These are phyloP conservation scores for Mortierella polycephala DNA, from an alignment of 371 early-diverging fungal species.

Conservation along the genomic window DNA sequence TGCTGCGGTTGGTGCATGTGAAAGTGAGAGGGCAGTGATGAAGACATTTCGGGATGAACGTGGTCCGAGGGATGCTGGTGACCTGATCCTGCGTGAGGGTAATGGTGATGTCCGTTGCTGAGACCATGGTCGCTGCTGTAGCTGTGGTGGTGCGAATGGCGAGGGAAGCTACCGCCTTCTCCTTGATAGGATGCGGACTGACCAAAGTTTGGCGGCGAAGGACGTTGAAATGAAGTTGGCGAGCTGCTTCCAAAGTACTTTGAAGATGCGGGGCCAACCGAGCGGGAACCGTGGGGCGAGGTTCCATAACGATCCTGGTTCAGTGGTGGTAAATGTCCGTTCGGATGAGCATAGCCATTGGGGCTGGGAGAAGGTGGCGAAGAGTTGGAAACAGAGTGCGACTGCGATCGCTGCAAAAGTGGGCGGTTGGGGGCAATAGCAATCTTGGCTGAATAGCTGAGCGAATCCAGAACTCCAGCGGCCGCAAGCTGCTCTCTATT, in stretches of 20 bases:
- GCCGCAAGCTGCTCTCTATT: slow-evolving; percentile 52
- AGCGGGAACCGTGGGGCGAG: slow-evolving; percentile 32
- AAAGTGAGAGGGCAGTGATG: slow-evolving; percentile 51
- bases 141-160: slow-evolving; percentile 21
- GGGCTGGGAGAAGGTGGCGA: slow-evolving; percentile 53
- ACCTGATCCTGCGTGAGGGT: slow-evolving; percentile 12
- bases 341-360: slow-evolving; percentile 27
- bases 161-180: slow-evolving; percentile 18
- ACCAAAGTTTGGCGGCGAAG: slow-evolving; percentile 14
- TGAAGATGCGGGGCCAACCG: slow-evolving; percentile 30
- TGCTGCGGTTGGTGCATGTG: slow-evolving; percentile 28
- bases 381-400: slow-evolving; percentile 32
- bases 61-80: slow-evolving; percentile 20
- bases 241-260: slow-evolving; percentile 54
- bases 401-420: slow-evolving; percentile 42
- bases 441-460: slow-evolving; percentile 31
- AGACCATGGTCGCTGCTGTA: slow-evolving; percentile 7
- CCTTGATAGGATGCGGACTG: slow-evolving; percentile 19
- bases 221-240: slow-evolving; percentile 41
- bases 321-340: slow-evolving; percentile 36
- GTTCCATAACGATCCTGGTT: slow-evolving; percentile 41
- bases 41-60: slow-evolving; percentile 51
- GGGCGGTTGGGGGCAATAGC: slow-evolving; percentile 33
- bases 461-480: slow-evolving; percentile 46
- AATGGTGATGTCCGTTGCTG: slow-evolving; percentile 11